These are phyloP conservation scores for Pyracantha coccinea DNA, from an alignment of 331 rosid species.

Conservation along the genomic window DNA sequence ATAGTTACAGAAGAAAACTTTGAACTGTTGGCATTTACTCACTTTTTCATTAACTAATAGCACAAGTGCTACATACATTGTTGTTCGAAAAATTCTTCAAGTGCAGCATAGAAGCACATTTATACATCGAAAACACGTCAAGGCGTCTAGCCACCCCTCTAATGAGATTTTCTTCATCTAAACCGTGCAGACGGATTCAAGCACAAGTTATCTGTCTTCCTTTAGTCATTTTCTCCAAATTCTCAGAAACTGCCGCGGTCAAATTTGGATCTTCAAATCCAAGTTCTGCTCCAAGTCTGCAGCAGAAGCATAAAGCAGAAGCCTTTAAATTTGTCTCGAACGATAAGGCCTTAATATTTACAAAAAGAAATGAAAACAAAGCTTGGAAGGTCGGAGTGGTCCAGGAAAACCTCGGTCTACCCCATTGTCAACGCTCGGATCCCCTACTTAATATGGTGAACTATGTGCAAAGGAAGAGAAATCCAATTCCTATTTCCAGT, in stretches of 20 bases:
- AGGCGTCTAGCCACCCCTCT: neutral
- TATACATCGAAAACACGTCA: neutral
- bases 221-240: conserved; percentile 80
- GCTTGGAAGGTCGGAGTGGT: neutral
- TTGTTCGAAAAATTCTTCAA: neutral
- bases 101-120: neutral
- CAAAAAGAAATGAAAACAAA: neutral
- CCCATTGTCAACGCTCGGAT: neutral
- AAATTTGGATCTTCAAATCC: conserved; percentile 88
- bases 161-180: conserved; percentile 2
- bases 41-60: conserved; percentile 3
- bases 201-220: conserved; percentile 78
- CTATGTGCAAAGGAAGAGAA: neutral
- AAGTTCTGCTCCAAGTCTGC: conserved; percentile 66
- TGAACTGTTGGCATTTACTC: neutral
- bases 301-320: conserved; percentile 13
- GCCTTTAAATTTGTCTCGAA: too few relatives aligned
- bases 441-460: neutral
- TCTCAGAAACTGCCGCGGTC: conserved; percentile 81
- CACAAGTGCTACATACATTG: neutral
- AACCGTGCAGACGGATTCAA: conserved; percentile 24
- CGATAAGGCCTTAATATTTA: neutral
- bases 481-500: neutral
- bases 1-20: too few relatives aligned
- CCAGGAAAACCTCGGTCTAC: neutral